Base-by-base conservation (phyloP, 1,284 basidiomycete species). In the Cryptococcus jaspeensis region DNA sequence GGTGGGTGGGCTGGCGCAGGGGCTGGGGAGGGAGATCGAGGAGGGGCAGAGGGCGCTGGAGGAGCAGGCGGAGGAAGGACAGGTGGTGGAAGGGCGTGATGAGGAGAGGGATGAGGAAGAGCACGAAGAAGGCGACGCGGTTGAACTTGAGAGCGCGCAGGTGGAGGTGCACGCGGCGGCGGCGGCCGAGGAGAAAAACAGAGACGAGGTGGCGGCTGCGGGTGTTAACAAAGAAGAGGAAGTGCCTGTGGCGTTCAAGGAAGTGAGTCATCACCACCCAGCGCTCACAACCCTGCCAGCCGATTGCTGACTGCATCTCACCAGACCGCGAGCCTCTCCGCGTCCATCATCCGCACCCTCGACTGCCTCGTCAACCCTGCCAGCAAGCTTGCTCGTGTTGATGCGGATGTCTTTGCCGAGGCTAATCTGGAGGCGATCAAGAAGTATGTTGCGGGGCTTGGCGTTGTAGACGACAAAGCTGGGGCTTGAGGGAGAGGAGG, bases 151-250 rank as follows among this genome's bases (percentile, higher is more conserved):
- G n/a, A n/a, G n/a, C n/a, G n/a, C 8, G 9, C 88, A 92, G 74
- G 88, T 90, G 0, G 76, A 94, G 56, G 90, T 90, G 36, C 95
- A 92, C n/a, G n/a, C n/a, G 28, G 28, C 28, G 28, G 28, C 28
- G 28, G 28, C 28, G 4, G 9, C 28, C 28, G 9, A 32, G 9
- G 28, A 9, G 28, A 4, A 32, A 32, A 9, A 32, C 28, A 9
- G 5, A 18, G 47, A 1, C 15, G 7, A 5, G 16, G 20, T 43
- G 43, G 40, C 23, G 37, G 28, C 22, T 18, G 50, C 35, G 18
- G 42, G 28, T 32, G 37, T 20, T 18, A 28, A 39, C 15, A 40
- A 36, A 22, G 37, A 37, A 25, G 32, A 40, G 28, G n/a, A 52
- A 18, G 16, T 55, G 36, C 39, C 58, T 36, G 57, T 54, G 5